These are phyloP conservation scores for Arachnopeziza araneosa DNA, from an alignment of 2,329 filamentous ascomycete genomes.

Conservation along the genomic window DNA sequence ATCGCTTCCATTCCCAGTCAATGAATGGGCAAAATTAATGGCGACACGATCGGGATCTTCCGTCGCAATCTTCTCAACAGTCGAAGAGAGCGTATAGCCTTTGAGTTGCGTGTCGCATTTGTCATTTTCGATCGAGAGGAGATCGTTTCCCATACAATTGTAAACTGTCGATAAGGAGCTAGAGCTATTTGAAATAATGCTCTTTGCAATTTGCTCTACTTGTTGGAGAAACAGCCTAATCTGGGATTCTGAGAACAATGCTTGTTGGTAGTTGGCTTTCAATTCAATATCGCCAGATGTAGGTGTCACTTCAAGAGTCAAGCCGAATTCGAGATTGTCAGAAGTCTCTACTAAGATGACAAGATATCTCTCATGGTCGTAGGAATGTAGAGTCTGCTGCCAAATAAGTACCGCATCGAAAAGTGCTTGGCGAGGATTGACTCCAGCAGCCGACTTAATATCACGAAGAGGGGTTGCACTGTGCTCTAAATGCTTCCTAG, in stretches of 20 bases:
- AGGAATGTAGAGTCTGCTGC: conserved; percentile 61
- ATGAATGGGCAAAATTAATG: conserved; percentile 54
- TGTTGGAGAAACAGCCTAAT: conserved; percentile 54
- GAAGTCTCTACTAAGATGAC: conserved; percentile 53
- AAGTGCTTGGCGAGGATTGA: conserved; percentile 50
- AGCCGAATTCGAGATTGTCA: conserved; percentile 70
- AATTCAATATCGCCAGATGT: conserved; percentile 38
- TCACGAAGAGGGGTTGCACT: conserved; percentile 59
- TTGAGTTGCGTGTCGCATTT: conserved; percentile 10
- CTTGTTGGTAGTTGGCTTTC: conserved; percentile 49
- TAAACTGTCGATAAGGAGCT: conserved; percentile 12
- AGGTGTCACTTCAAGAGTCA: conserved; percentile 75
- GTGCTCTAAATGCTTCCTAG: conserved; percentile 60
- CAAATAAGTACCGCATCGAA: conserved; percentile 82
- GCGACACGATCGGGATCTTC: conserved; percentile 50
- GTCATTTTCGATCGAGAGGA: conserved; percentile 28
- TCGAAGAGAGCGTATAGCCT: conserved; percentile 20
- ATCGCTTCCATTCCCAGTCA: conserved; percentile 34
- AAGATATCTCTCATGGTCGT: conserved; percentile 28
- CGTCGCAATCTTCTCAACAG: conserved; percentile 27
- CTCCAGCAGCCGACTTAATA: conserved; percentile 56
- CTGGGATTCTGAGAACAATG: conserved; percentile 49
- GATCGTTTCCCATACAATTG: conserved; percentile 3
- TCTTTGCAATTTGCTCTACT: conserved; percentile 46
- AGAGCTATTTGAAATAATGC: conserved; percentile 31